A percentile compares a stretch with the other conserved stretches of the same genome.
These are phyloP conservation scores for Chondrostereum purpureum DNA, from an alignment of 1,284 basidiomycete species.

Conservation along the genomic window DNA sequence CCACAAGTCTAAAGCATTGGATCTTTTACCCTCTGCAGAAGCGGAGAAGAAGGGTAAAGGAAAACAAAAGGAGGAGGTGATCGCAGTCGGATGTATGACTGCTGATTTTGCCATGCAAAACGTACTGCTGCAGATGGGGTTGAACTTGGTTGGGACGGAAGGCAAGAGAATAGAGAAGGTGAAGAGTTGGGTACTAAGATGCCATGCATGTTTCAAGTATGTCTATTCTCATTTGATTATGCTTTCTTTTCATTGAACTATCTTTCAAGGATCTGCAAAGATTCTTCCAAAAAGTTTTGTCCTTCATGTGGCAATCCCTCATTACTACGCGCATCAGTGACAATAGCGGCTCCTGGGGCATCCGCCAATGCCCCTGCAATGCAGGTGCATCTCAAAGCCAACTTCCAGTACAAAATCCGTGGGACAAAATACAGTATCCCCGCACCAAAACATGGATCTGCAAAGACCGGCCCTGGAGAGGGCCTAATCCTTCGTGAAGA, in stretches of 20 bases:
- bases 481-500: conserved; percentile 88
- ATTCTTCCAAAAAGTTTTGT: conserved; percentile 93
- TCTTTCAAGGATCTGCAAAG: conserved; percentile 62
- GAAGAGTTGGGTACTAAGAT: conserved; percentile 94
- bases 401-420: conserved; percentile 90
- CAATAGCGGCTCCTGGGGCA: conserved; percentile 64
- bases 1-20: conserved; percentile 86
- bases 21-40: conserved; percentile 58
- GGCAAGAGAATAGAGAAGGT: conserved; percentile 88
- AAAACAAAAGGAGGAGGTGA: conserved; percentile 34
- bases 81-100: conserved; percentile 87
- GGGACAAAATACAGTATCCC: conserved; percentile 95
- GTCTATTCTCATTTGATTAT: conserved; percentile 34
- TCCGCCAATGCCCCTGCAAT: conserved; percentile 55
- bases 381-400: conserved; percentile 86
- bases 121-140: conserved; percentile 90
- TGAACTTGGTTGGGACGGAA: conserved; percentile 87
- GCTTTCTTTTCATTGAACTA: conserved; percentile 4
- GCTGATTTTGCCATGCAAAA: conserved; percentile 99
- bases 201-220: conserved; percentile 99
- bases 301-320: conserved; percentile 95
- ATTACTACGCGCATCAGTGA: conserved; percentile 87
- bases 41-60: conserved; percentile 28
- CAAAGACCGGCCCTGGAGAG: conserved; percentile 75
- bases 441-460: conserved; percentile 82